A percentile compares a stretch with the other conserved stretches of the same genome.
Evolutionary conservation across 192 early-diverging fungal genomes (phyloP).

Genomic region (Entomortierella chlamydospora): DNA sequence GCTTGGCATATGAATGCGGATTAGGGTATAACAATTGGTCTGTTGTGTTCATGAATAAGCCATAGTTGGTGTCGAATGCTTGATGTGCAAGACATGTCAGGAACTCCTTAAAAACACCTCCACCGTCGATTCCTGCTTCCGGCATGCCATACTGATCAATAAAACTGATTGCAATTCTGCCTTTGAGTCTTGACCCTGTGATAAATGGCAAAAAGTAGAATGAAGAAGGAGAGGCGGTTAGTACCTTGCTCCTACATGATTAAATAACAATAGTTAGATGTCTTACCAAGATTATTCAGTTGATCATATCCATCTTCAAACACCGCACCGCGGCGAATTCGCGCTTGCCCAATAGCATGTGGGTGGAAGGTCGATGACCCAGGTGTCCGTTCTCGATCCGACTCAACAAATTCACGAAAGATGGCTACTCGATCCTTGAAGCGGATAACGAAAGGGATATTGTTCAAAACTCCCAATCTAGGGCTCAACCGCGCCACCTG

Average conservation of each 20-base stretch:
- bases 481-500: slow-evolving; percentile 59
- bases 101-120: slow-evolving; percentile 98
- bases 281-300: slow-evolving; percentile 72
- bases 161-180: slow-evolving; percentile 86
- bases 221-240: neutral
- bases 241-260: neutral
- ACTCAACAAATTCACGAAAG: slow-evolving; percentile 81
- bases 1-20: slow-evolving; percentile 64
- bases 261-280: no score
- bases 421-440: slow-evolving; percentile 90
- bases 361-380: slow-evolving; percentile 18
- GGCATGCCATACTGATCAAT: slow-evolving; percentile 83
- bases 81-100: slow-evolving; percentile 79
- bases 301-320: slow-evolving; percentile 92
- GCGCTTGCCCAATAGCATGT: slow-evolving; percentile 53
- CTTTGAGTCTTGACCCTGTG: slow-evolving; percentile 73
- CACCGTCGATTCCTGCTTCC: slow-evolving; percentile 97
- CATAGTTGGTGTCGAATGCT: slow-evolving; percentile 80
- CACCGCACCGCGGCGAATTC: slow-evolving; percentile 77
- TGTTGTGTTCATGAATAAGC: slow-evolving; percentile 73
- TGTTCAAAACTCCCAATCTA: slow-evolving; percentile 72
- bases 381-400: slow-evolving; percentile 65
- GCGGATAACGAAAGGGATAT: slow-evolving; percentile 93
- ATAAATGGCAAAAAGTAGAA: neutral
- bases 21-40: slow-evolving; percentile 82